Evolutionary conservation across 257 asterid genomes (phyloP), one percentile per base, ranked within the genome.

Genomic region (Plantago ovata): DNA sequence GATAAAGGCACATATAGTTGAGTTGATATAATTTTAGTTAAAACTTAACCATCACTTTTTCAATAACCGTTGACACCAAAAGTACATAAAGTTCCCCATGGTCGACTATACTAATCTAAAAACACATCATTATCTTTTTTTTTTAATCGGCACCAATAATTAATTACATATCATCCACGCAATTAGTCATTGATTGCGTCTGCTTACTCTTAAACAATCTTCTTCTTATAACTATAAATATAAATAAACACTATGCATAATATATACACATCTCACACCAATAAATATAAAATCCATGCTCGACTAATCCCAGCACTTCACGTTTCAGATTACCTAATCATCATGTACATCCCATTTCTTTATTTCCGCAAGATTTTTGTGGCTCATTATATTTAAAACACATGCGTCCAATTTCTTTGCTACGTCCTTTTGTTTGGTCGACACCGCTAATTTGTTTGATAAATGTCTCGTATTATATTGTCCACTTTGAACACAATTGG

Each of bases 231-330:
- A n/a, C n/a, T n/a, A n/a, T n/a, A n/a, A n/a, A n/a, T n/a, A 20
- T 20, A 20, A 51, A 3, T 38, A 61, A 28, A 28, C 36, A 28
- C 36, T 28, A 28, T 28, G 6, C 6, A 28, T 28, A 28, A 28
- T 6, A 33, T 66, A 46, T 62, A 55, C 47, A 55, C 41, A 51
- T 39, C 40, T 44, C 60, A 46, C 18, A 43, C 38, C 38, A 66
- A 6, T 40, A 13, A 24, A 51, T 14, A 38, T 53, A 38, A 68
- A 38, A 9, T 12, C 9, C 28, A 21, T 38, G 0, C 0, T 28
- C 20, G 33, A 33, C 87, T 80, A 80, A 62, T 73, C 60, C 15
- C 38, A 53, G 53, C 28, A 28, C 4, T 60, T 56, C 89, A 79
- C 66, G 80, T 74, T 59, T 24, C 46, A 9, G 57, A 49, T 41